Percentiles rank a stretch among this genome's conserved stretches.
Conservation (phyloP, 495 filamentous ascomycete genomes). For the Glarea lozoyensis region DNA sequence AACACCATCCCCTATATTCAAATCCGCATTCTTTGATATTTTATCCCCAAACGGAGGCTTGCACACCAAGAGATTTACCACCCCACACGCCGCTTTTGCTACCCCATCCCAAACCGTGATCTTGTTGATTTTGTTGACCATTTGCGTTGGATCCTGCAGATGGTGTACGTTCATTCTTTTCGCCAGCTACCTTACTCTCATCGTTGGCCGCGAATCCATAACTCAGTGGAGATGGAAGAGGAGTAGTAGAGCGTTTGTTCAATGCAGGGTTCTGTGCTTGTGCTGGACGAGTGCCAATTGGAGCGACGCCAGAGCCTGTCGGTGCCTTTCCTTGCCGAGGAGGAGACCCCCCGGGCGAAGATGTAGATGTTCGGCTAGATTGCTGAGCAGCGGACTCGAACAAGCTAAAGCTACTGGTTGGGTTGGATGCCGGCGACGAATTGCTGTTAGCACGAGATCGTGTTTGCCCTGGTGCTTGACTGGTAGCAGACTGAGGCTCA, state of each 20-base stretch:
- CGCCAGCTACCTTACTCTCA: constrained; percentile 24
- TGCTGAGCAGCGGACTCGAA: constrained; percentile 65
- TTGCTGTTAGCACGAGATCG: constrained; percentile 81
- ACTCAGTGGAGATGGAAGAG: constrained; percentile 79
- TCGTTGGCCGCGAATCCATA: constrained; percentile 57
- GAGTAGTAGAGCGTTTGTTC: constrained; percentile 82
- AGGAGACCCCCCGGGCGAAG: constrained; percentile 83
- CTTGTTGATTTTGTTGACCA: constrained; percentile 31
- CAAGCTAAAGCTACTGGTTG: constrained; percentile 50
- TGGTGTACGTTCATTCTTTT: constrained; percentile 17
- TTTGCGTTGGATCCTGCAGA: constrained; percentile 32
- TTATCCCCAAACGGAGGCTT: constrained; percentile 74
- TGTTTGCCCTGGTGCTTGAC: constrained; percentile 39
- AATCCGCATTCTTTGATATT: not conserved
- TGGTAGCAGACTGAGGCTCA: constrained; percentile 21
- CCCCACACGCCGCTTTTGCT: constrained; percentile 67
- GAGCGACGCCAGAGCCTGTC: constrained; percentile 63
- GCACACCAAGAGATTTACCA: constrained; percentile 59
- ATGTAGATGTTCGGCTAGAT: constrained; percentile 76
- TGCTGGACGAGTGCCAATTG: constrained; percentile 82
- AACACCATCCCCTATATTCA: constrained; percentile 2
- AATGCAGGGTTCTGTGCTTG: constrained; percentile 43
- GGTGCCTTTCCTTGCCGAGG: constrained; percentile 55
- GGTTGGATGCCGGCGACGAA: constrained; percentile 69
- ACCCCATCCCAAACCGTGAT: constrained; percentile 53